These are phyloP conservation scores for Teratosphaeria destructans DNA, from an alignment of 2,329 filamentous ascomycete genomes.

Conservation along the genomic window DNA sequence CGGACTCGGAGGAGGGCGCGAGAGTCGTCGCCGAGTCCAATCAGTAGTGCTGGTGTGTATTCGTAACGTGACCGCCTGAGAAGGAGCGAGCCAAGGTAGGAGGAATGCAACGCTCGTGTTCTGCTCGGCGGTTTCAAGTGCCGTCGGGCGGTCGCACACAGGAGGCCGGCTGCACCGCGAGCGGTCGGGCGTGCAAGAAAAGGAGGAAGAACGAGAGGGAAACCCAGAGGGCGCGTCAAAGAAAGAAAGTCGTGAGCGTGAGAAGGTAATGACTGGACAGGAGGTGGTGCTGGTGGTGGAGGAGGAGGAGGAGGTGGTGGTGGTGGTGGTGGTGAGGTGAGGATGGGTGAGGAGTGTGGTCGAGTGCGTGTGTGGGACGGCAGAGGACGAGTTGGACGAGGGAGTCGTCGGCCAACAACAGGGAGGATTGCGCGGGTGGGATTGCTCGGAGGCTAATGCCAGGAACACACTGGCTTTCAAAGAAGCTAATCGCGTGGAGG, in stretches of 20 bases:
- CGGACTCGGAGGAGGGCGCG: background rate
- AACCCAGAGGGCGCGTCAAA: background rate
- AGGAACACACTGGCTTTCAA: background rate
- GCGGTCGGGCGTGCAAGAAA: background rate
- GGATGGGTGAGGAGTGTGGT: background rate
- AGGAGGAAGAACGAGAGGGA: background rate
- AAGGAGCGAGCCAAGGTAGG: background rate
- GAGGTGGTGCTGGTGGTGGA: background rate
- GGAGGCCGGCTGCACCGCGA: background rate
- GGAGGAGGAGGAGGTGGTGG: background rate
- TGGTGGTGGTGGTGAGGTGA: background rate
- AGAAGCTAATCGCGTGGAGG: background rate
- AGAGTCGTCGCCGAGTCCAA: background rate
- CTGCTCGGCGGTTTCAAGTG: background rate
- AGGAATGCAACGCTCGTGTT: background rate
- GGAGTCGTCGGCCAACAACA: background rate
- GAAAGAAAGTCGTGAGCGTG: background rate
- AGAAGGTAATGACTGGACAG: background rate
- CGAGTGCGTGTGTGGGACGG: background rate
- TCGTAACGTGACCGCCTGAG: background rate
- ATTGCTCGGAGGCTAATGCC: background rate
- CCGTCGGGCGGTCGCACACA: background rate
- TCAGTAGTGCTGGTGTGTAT: background rate
- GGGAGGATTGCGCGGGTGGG: background rate
- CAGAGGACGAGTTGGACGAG: background rate